Evolutionary conservation across 257 asterid genomes (phyloP).

Genomic region (Scutellaria baicalensis): DNA sequence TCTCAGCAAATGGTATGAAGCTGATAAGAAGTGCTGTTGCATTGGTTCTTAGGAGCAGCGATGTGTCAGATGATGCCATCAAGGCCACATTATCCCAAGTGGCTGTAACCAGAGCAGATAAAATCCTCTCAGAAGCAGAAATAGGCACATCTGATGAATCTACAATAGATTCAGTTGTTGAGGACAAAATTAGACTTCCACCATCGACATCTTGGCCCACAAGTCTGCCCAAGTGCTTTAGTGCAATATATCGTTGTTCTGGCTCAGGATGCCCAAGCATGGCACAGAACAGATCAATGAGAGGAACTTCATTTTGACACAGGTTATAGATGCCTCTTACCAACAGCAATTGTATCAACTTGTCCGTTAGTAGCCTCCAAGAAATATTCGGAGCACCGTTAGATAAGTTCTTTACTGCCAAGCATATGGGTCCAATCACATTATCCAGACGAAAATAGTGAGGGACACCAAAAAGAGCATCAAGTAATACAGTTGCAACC

Average conservation of each 20-base stretch:
- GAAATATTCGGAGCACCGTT: conserved; percentile 65
- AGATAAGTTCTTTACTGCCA: conserved; percentile 52
- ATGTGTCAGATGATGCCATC: conserved; percentile 73
- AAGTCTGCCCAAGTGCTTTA: conserved; percentile 74
- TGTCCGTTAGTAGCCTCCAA: conserved; percentile 78
- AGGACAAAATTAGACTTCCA: conserved; percentile 34
- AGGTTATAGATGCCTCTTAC: conserved; percentile 51
- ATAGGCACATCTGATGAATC: conserved; percentile 26
- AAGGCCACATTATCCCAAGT: conserved; percentile 84
- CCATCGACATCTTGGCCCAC: conserved; percentile 53
- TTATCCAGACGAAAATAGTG: conserved; percentile 43
- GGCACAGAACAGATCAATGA: conserved; percentile 58
- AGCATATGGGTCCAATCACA: conserved; percentile 45
- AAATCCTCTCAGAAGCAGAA: conserved; percentile 41
- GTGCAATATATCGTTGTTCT: conserved; percentile 81
- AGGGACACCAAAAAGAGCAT: conserved; percentile 62
- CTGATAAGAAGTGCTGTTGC: conserved; percentile 67
- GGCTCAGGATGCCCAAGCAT: conserved; percentile 92
- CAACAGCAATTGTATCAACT: conserved; percentile 50
- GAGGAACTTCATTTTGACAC: conserved; percentile 46
- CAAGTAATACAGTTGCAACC: conserved; percentile 68
- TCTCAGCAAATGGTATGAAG: conserved; percentile 64
- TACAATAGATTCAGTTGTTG: conserved; percentile 23
- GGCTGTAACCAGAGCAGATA: conserved; percentile 53
- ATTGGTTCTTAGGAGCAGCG: conserved; percentile 61